A percentile compares a stretch with the other conserved stretches of the same genome.
Conservation (phyloP, 1,139 yeast genomes). For the Diutina rugosa region DNA sequence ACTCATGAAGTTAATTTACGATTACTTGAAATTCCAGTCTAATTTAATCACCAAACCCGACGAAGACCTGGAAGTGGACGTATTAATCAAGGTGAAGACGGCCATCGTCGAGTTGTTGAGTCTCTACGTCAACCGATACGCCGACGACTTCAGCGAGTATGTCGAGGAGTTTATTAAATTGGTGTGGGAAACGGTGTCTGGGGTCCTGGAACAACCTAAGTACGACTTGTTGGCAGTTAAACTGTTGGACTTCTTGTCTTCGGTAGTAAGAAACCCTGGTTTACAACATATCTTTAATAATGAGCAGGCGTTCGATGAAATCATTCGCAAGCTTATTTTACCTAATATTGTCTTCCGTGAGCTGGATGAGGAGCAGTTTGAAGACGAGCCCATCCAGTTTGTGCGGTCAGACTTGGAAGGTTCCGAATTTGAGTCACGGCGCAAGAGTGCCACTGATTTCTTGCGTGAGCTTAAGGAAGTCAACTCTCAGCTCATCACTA, state of each 20-base stretch:
- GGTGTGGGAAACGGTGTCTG: conserved; percentile 67
- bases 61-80: conserved; percentile 64
- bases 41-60: conserved; percentile 40
- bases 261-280: conserved; percentile 60
- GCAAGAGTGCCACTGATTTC: conserved; percentile 86
- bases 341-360: conserved; percentile 83
- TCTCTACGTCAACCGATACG: conserved; percentile 80
- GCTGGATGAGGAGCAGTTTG: conserved; percentile 83
- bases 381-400: conserved; percentile 91
- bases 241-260: conserved; percentile 68
- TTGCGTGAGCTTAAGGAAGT: conserved; percentile 75
- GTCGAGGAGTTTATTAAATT: conserved; percentile 70
- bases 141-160: conserved; percentile 73
- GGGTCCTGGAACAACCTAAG: conserved; percentile 57
- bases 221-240: conserved; percentile 78
- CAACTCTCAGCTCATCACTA: conserved; percentile 63
- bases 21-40: conserved; percentile 55
- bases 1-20: conserved; percentile 75
- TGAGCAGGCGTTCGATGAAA: conserved; percentile 58
- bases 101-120: conserved; percentile 77
- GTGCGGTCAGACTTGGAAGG: conserved; percentile 93
- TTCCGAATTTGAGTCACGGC: conserved; percentile 82
- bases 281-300: conserved; percentile 51
- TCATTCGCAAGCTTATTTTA: conserved; percentile 70
- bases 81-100: conserved; percentile 63